A percentile compares a stretch with the other conserved stretches of the same genome.
Conservation (phyloP, 306 rosid species). For the Mucuna pruriens region DNA sequence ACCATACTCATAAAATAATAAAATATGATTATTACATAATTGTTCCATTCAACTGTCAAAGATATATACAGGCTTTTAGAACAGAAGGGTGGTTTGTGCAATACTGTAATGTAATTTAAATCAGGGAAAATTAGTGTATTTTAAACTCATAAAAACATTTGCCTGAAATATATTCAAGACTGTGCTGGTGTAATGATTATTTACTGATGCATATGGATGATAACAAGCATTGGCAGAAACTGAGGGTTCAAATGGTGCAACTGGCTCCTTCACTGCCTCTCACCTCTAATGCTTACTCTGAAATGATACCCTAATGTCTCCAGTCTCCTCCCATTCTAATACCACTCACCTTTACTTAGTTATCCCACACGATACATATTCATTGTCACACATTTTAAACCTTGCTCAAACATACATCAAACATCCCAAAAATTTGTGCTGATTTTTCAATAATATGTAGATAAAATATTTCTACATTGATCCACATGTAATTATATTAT, state of each 20-base stretch:
- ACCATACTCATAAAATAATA: neutral
- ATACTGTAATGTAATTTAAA: neutral
- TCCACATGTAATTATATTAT: conserved; percentile 23
- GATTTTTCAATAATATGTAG: neutral
- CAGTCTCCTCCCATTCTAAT: neutral
- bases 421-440: neutral
- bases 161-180: neutral
- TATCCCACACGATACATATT: neutral
- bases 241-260: neutral
- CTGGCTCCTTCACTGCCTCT: neutral
- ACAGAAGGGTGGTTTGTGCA: neutral
- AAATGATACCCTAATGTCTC: neutral
- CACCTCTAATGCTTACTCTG: neutral
- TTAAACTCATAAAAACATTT: neutral
- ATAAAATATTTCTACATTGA: neutral
- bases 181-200: neutral
- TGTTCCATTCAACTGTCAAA: neutral
- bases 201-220: neutral
- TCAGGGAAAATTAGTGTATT: neutral
- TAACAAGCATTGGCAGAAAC: neutral
- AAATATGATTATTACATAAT: neutral
- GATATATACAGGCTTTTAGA: neutral
- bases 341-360: neutral
- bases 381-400: neutral
- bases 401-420: neutral